phyloP scores from a whole-genome alignment of 495 filamentous ascomycete genomes.

The Podospora anserina region DNA sequence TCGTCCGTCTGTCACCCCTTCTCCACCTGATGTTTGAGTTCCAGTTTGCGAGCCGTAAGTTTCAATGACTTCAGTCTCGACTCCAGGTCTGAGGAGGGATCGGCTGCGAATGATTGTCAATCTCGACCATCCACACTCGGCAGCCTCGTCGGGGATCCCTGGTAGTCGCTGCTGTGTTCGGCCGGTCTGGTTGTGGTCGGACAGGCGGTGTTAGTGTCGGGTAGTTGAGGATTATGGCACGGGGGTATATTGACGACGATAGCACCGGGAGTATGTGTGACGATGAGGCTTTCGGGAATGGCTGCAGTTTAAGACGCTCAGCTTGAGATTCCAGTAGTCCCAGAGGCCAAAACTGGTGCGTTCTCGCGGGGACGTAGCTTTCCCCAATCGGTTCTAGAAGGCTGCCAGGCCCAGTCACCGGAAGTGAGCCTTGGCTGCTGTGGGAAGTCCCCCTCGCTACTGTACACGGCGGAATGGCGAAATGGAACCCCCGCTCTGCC shows the following conservation, averaged over 20 bases:
- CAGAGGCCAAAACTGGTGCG: background rate
- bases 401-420: constrained; percentile 14
- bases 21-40: background rate
- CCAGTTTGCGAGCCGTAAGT: background rate
- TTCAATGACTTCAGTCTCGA: background rate
- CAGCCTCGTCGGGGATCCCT: background rate
- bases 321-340: background rate
- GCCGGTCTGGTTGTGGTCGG: background rate
- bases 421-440: constrained; percentile 7
- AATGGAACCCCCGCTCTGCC: background rate
- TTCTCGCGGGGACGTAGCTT: constrained; percentile 11
- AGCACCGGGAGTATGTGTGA: constrained; percentile 5
- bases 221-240: background rate
- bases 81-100: background rate
- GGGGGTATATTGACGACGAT: background rate
- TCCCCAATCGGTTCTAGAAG: constrained; percentile 27
- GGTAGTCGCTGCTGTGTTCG: background rate
- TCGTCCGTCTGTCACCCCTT: background rate
- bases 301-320: constrained; percentile 19
- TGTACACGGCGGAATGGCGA: background rate
- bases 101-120: background rate
- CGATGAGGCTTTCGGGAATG: constrained; percentile 23
- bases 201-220: background rate
- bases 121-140: background rate
- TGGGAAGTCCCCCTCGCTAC: constrained; percentile 10